phyloP scores from a whole-genome alignment of 2,329 filamentous ascomycete genomes.

The Fusarium nisikadoi region DNA sequence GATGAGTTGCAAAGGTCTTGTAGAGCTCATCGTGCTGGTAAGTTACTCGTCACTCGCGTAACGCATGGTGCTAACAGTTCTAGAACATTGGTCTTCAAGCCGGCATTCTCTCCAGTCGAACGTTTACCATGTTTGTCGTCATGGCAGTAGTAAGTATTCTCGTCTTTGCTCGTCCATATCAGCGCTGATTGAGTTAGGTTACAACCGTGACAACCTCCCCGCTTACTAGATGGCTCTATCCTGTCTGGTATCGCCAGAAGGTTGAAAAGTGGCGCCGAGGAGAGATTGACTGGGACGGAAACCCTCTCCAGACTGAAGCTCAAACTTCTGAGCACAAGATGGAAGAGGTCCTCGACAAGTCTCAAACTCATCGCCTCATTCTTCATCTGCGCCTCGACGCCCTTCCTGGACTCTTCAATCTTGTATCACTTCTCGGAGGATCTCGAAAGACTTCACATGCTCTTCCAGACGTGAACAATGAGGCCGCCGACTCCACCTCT shows the following conservation, averaged over 20 bases:
- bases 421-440: conserved; percentile 43
- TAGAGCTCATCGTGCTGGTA: conserved; percentile 94
- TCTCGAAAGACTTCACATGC: conserved; percentile 20
- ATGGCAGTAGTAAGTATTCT: conserved; percentile 74
- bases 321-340: conserved; percentile 42
- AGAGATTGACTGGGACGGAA: conserved; percentile 85
- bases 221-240: conserved; percentile 78
- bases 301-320: conserved; percentile 46
- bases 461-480: conserved; percentile 11
- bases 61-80: background rate
- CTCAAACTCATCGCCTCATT: conserved; percentile 40
- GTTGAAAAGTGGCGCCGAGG: conserved; percentile 73
- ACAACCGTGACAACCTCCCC: conserved; percentile 89
- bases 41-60: conserved; percentile 40
- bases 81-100: conserved; percentile 83
- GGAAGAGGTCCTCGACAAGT: conserved; percentile 43
- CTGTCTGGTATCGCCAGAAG: conserved; percentile 67
- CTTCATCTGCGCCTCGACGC: conserved; percentile 46
- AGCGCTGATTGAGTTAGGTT: conserved; percentile 50
- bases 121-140: conserved; percentile 94
- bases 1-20: conserved; percentile 97
- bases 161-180: fast-evolving
- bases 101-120: conserved; percentile 79
- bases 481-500: background rate
- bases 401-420: conserved; percentile 45